Evolutionary conservation across 1,284 basidiomycete species (phyloP).

Genomic region (Leccinum pseudoinsigne): DNA sequence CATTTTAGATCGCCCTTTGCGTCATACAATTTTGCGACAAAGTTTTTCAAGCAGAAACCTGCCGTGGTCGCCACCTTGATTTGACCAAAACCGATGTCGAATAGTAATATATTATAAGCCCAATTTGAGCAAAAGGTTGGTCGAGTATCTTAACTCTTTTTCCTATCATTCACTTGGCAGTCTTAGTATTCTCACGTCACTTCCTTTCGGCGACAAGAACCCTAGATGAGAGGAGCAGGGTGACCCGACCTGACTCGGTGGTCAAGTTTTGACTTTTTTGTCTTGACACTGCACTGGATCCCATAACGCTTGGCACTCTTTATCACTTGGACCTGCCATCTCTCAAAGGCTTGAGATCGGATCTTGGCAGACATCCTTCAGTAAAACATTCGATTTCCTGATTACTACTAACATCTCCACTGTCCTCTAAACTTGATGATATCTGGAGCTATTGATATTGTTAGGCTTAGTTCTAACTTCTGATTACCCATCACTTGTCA

Average conservation of each 20-base stretch:
- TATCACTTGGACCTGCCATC: slow-evolving; percentile 51
- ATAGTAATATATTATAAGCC: neutral
- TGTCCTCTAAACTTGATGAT: slow-evolving; percentile 50
- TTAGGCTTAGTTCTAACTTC: slow-evolving; percentile 2
- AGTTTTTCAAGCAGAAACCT: too few species aligned
- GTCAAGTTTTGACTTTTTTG: too few species aligned
- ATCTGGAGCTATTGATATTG: slow-evolving; percentile 42
- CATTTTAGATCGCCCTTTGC: slow-evolving; percentile 59
- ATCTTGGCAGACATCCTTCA: slow-evolving; percentile 47
- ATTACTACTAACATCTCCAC: slow-evolving; percentile 40
- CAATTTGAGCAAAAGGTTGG: slow-evolving; percentile 40
- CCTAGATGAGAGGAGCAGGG: slow-evolving; percentile 46
- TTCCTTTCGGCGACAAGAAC: slow-evolving; percentile 51
- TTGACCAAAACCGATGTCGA: slow-evolving; percentile 29
- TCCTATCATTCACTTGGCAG: slow-evolving; percentile 18
- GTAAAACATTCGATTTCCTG: slow-evolving; percentile 50
- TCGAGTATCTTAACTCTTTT: neutral
- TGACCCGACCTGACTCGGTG: slow-evolving; percentile 44
- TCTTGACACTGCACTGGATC: too few species aligned
- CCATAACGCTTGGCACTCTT: slow-evolving; percentile 47
- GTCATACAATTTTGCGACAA: slow-evolving; percentile 37
- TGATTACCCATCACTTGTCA: too few species aligned
- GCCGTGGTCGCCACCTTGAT: too few species aligned
- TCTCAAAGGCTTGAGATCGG: slow-evolving; percentile 34
- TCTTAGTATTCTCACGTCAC: slow-evolving; percentile 15